Conservation (phyloP, 1,284 basidiomycete species). For the Moesziomyces parantarcticus region DNA sequence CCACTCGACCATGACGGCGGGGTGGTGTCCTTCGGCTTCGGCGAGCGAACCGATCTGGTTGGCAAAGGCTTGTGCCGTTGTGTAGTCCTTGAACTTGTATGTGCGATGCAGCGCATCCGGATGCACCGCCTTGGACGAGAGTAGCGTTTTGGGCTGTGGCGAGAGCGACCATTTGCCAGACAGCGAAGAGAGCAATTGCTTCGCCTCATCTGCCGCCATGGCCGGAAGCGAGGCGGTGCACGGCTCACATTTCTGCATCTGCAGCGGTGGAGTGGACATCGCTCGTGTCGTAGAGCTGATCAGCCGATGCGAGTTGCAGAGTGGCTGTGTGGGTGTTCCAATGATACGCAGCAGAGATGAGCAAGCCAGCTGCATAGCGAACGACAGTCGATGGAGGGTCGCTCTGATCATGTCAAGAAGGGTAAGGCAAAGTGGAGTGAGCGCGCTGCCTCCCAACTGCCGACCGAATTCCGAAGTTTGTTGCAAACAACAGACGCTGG, state of each 20-base stretch:
- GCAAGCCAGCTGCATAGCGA: neutral
- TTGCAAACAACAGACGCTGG: neutral
- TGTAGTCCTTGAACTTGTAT: slow-evolving; percentile 61
- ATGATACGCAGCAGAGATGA: slow-evolving; percentile 11
- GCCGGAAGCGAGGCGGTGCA: slow-evolving; percentile 27
- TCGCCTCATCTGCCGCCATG: slow-evolving; percentile 23
- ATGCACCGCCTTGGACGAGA: slow-evolving; percentile 14
- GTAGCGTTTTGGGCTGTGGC: slow-evolving; percentile 45
- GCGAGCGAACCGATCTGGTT: slow-evolving; percentile 51
- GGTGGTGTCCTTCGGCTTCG: slow-evolving; percentile 62
- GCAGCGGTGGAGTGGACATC: slow-evolving; percentile 22
- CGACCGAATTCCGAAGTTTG: slow-evolving; percentile 6
- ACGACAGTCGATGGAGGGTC: neutral
- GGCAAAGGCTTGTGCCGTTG: slow-evolving; percentile 51
- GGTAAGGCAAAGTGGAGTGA: slow-evolving; percentile 9
- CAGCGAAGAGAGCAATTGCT: slow-evolving; percentile 29
- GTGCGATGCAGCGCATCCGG: slow-evolving; percentile 52
- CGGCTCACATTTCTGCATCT: slow-evolving; percentile 33
- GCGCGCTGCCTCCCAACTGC: neutral
- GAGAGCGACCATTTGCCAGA: slow-evolving; percentile 48
- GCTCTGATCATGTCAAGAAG: neutral
- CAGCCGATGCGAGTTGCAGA: neutral
- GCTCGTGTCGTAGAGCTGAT: neutral
- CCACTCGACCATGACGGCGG: slow-evolving; percentile 63
- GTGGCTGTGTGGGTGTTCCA: neutral